A percentile compares a stretch with the other conserved stretches of the same genome.
These are phyloP conservation scores for Paecilomyces dactylethromorphus DNA, from an alignment of 2,329 filamentous ascomycete species.

Conservation along the genomic window DNA sequence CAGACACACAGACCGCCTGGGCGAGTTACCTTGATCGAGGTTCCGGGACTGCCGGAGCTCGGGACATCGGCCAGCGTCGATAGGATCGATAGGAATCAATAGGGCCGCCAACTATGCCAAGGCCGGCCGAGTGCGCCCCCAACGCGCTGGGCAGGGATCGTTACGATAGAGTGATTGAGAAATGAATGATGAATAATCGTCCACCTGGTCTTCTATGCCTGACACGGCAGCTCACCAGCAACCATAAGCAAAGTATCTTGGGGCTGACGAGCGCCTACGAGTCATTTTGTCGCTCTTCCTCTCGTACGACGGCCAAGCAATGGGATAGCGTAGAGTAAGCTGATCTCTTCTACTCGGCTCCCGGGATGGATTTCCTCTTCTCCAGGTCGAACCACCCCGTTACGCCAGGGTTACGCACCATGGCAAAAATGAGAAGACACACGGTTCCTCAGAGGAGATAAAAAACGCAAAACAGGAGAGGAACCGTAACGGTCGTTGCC, in stretches of 20 bases:
- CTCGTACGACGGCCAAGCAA: too few species aligned
- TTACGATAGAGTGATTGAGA: too few species aligned
- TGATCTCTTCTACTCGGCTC: neutral
- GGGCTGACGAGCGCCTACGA: too few species aligned
- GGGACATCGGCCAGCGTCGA: neutral
- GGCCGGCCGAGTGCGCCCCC: neutral
- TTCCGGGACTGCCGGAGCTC: neutral
- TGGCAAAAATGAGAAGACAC: neutral
- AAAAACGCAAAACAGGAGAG: neutral
- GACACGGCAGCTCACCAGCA: too few species aligned
- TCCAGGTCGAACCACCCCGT: neutral
- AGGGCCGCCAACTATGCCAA: neutral
- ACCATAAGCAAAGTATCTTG: too few species aligned
- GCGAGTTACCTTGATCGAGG: neutral
- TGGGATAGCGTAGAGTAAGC: neutral
- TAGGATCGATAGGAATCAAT: too few species aligned
- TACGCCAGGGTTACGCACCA: neutral
- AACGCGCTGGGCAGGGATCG: too few species aligned
- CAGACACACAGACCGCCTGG: neutral
- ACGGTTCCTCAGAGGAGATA: neutral
- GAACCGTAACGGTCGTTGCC: too few species aligned
- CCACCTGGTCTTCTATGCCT: too few species aligned
- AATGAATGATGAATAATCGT: too few species aligned
- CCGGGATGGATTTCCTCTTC: neutral
- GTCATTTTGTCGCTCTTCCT: too few species aligned